A percentile compares a stretch with the other conserved stretches of the same genome.
Conservation (phyloP, 2,329 filamentous ascomycete genomes). For the Paraphaeosphaeria minitans region DNA sequence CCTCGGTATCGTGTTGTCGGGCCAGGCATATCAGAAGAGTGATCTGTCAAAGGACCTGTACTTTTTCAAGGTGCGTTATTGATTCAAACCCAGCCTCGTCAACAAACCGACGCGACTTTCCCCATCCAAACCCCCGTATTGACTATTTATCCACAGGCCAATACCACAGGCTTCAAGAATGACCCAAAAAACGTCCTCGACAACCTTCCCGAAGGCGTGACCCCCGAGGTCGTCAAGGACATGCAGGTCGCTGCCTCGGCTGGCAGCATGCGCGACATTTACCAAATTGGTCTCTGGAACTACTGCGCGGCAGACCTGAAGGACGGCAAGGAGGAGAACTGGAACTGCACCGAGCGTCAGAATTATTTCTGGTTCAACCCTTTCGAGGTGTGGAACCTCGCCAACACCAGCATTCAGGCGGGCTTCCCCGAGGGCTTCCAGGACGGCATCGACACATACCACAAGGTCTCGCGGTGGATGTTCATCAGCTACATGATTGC, state of each 20-base stretch:
- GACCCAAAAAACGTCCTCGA: conserved; percentile 48
- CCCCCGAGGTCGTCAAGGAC: conserved; percentile 45
- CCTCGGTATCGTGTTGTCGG: conserved; percentile 62
- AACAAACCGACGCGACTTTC: conserved; percentile 37
- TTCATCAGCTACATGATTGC: conserved; percentile 80
- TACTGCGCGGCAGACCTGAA: conserved; percentile 74
- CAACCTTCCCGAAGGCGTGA: conserved; percentile 30
- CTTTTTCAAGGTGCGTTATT: conserved; percentile 60
- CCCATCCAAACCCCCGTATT: conserved; percentile 11
- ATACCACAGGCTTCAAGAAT: conserved; percentile 60
- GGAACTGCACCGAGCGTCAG: conserved; percentile 71
- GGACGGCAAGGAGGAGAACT: conserved; percentile 55
- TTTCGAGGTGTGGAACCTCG: conserved; percentile 68
- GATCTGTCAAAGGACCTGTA: conserved; percentile 57
- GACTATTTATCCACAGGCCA: conserved; percentile 33
- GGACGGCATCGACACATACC: conserved; percentile 73
- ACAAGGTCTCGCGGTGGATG: conserved; percentile 78
- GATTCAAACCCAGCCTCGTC: conserved; percentile 47
- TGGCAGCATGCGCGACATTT: conserved; percentile 67
- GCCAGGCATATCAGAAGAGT: conserved; percentile 59
- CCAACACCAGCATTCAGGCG: conserved; percentile 56
- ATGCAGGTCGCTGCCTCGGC: conserved; percentile 45
- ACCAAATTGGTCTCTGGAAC: conserved; percentile 83
- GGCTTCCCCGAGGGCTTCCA: conserved; percentile 69
- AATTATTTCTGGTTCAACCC: conserved; percentile 79